A percentile compares a stretch with the other conserved stretches of the same genome.
Evolutionary conservation across 2,329 filamentous ascomycete species (phyloP).

Genomic region (Aschersonia sp.): DNA sequence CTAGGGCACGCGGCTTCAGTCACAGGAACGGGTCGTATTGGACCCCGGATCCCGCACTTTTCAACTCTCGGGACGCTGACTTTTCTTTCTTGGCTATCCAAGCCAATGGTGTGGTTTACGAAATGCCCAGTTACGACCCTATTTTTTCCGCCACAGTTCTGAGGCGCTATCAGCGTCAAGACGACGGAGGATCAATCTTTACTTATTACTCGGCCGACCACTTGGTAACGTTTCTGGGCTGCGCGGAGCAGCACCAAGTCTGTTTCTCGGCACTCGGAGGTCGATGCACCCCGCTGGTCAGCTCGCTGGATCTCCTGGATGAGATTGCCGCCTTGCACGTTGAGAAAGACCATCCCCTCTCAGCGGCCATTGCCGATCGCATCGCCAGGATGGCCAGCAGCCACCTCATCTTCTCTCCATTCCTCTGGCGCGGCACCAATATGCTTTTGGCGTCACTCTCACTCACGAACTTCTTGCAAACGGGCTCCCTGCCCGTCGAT

Average conservation of each 20-base stretch:
- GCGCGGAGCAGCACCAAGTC: conserved; percentile 13
- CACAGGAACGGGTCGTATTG: background rate
- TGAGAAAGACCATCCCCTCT: background rate
- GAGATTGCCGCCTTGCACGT: background rate
- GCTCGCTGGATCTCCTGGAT: background rate
- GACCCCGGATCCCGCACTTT: background rate
- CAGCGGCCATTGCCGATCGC: background rate
- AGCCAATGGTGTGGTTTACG: background rate
- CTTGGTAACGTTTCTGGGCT: conserved; percentile 19
- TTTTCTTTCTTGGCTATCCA: background rate
- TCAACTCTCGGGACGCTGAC: background rate
- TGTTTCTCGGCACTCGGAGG: background rate
- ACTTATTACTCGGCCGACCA: background rate
- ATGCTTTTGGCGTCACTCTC: background rate
- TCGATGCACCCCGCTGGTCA: background rate
- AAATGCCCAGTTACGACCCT: background rate
- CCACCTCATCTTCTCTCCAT: background rate
- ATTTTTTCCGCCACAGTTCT: background rate
- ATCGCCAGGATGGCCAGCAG: background rate
- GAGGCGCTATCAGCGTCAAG: too few relatives aligned
- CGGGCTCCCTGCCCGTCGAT: background rate
- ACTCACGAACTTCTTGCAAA: background rate
- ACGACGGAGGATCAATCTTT: background rate
- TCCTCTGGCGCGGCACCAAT: background rate
- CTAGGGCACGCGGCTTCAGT: background rate